phyloP scores from a whole-genome alignment of 1,284 basidiomycete species.

The Blastosporella zonata region DNA sequence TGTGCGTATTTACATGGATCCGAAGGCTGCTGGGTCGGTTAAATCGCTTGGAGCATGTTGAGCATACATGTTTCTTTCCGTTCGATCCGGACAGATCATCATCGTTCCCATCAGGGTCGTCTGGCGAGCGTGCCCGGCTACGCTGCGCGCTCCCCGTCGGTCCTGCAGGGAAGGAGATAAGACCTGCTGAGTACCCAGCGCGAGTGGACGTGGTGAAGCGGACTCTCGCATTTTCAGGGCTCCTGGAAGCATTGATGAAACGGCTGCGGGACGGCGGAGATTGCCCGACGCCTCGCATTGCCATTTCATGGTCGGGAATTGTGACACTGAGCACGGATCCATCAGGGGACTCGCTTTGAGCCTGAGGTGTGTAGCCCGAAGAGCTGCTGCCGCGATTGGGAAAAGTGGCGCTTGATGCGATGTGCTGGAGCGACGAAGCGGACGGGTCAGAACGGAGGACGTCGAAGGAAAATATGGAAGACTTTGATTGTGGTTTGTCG shows the following conservation, averaged over 20 bases:
- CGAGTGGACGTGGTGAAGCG: slow-evolving; percentile 3
- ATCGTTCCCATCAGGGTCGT: slow-evolving; percentile 28
- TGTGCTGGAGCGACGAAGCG: slow-evolving; percentile 41
- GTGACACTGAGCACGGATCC: slow-evolving; percentile 36
- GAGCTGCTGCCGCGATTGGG: slow-evolving; percentile 26
- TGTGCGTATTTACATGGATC: slow-evolving; percentile 77
- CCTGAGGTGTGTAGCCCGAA: slow-evolving; percentile 1
- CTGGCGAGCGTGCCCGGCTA: slow-evolving; percentile 14
- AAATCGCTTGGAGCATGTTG: slow-evolving; percentile 67
- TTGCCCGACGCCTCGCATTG: slow-evolving; percentile 6
- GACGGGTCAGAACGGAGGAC: slow-evolving; percentile 41
- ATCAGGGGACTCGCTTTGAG: slow-evolving; percentile 25
- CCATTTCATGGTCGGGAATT: slow-evolving; percentile 10
- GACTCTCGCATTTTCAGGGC: slow-evolving; percentile 1
- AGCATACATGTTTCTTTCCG: slow-evolving; percentile 59
- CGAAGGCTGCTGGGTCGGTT: slow-evolving; percentile 74
- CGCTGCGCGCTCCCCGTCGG: background rate
- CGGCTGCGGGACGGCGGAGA: slow-evolving; percentile 8
- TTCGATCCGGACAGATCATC: slow-evolving; percentile 27
- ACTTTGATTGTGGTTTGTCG: slow-evolving; percentile 7
- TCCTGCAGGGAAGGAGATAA: slow-evolving; percentile 24
- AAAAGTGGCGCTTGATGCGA: slow-evolving; percentile 39
- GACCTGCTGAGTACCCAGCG: slow-evolving; percentile 18
- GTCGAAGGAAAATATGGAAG: slow-evolving; percentile 33
- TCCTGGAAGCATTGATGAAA: slow-evolving; percentile 4